A percentile compares a stretch with the other conserved stretches of the same genome.
phyloP scores from a whole-genome alignment of 352 stramenopile species.

The Phytophthora pisi region DNA sequence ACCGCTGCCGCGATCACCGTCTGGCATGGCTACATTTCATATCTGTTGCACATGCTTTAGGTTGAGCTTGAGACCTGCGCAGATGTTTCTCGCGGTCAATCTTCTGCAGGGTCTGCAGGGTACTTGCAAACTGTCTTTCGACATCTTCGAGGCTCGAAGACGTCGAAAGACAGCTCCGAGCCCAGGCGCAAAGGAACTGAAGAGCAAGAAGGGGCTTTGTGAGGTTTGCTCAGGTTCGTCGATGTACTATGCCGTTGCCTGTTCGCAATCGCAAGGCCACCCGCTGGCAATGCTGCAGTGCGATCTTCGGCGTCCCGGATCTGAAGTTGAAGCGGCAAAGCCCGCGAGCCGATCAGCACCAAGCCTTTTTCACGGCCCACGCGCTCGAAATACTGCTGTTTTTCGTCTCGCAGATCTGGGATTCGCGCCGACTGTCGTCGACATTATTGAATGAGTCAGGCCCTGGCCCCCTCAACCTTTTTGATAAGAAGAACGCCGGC shows the following conservation, averaged over 20 bases:
- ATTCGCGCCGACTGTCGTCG: neutral
- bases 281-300: neutral
- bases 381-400: conserved; percentile 24
- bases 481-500: conserved; percentile 1
- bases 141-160: no score
- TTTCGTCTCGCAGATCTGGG: conserved; percentile 5
- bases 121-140: no score
- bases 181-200: no score
- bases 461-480: neutral
- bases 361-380: neutral
- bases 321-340: conserved; percentile 17
- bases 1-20: no score
- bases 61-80: no score
- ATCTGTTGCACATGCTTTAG: no score
- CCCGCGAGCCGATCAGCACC: conserved; percentile 1
- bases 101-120: no score
- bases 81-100: no score
- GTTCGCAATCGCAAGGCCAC: neutral
- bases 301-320: neutral
- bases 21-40: no score
- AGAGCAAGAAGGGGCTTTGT: no score
- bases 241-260: neutral
- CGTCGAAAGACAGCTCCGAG: no score
- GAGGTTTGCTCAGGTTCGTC: no score
- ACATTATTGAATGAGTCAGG: conserved; percentile 25